A percentile compares a stretch with the other conserved stretches of the same genome.
Conservation (phyloP, 2,329 filamentous ascomycete genomes). For the Monosporascus sp. region DNA sequence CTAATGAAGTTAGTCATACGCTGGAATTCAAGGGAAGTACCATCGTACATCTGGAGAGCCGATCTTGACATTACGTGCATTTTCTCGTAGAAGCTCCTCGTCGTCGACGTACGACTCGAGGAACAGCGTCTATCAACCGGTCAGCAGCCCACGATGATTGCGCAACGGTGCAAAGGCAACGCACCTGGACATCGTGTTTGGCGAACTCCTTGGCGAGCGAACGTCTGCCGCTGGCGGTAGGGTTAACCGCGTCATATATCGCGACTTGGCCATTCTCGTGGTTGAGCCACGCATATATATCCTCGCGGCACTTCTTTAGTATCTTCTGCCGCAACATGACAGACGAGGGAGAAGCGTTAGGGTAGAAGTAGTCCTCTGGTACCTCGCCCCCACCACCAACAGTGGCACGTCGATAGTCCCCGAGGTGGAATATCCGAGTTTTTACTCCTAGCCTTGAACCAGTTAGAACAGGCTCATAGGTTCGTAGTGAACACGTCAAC, state of each 20-base stretch:
- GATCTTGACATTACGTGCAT: slow-evolving; percentile 95
- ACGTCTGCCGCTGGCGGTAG: slow-evolving; percentile 72
- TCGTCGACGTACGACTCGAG: slow-evolving; percentile 96
- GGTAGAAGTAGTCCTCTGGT: slow-evolving; percentile 96
- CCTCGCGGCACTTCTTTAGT: slow-evolving; percentile 91
- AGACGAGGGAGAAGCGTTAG: slow-evolving; percentile 85
- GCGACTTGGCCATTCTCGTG: slow-evolving; percentile 97
- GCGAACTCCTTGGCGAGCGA: slow-evolving; percentile 91
- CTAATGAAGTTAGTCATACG: slow-evolving; percentile 33
- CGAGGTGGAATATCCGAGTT: slow-evolving; percentile 94
- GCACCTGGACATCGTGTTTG: slow-evolving; percentile 90
- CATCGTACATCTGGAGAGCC: slow-evolving; percentile 77
- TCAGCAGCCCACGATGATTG: background rate
- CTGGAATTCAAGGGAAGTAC: background rate
- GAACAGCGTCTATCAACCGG: slow-evolving; percentile 69
- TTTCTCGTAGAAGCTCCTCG: slow-evolving; percentile 88
- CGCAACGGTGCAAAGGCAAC: slow-evolving; percentile 1
- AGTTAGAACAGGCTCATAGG: slow-evolving; percentile 8
- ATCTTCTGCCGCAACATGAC: slow-evolving; percentile 97
- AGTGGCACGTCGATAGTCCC: slow-evolving; percentile 90
- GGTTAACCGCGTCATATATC: slow-evolving; percentile 97
- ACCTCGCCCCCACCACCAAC: slow-evolving; percentile 78
- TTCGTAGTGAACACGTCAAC: slow-evolving; percentile 15
- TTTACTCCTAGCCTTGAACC: slow-evolving; percentile 79
- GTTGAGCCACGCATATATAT: slow-evolving; percentile 94